Conservation (phyloP, 2,329 filamentous ascomycete species). For the Plectosphaerella plurivora region DNA sequence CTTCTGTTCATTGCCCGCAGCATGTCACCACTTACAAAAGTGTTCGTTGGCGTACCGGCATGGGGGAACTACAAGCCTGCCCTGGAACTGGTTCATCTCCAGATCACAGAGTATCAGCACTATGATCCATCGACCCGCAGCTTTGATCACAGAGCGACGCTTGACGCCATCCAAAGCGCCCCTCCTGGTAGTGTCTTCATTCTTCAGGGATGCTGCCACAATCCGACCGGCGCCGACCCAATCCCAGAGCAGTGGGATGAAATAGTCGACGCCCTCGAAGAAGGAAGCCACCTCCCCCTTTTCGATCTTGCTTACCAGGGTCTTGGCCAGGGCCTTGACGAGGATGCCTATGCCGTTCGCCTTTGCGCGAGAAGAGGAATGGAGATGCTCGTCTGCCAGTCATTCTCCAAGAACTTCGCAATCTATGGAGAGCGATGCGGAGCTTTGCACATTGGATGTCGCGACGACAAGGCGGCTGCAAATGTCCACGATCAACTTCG, state of each 20-base stretch:
- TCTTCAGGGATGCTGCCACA: constrained; percentile 31
- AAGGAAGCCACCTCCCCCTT: constrained; percentile 21
- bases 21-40: constrained; percentile 14
- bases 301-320: constrained; percentile 33
- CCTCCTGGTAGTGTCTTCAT: constrained; percentile 24
- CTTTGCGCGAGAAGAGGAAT: constrained; percentile 18
- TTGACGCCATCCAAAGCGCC: constrained; percentile 17
- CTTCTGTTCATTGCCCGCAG: constrained; percentile 21
- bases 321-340: constrained; percentile 23
- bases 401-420: constrained; percentile 33
- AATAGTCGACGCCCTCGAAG: constrained; percentile 17
- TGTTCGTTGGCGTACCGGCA: constrained; percentile 24
- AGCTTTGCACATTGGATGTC: constrained; percentile 13
- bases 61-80: constrained; percentile 29
- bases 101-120: constrained; percentile 22
- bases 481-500: constrained; percentile 7
- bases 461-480: not conserved
- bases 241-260: constrained; percentile 23
- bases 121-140: constrained; percentile 17
- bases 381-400: constrained; percentile 28
- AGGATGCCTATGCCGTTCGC: constrained; percentile 24
- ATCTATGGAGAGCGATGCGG: constrained; percentile 30
- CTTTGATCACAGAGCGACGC: constrained; percentile 20
- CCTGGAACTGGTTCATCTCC: constrained; percentile 22
- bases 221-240: constrained; percentile 28